Conservation (phyloP, 768 basidiomycete species). For the Postia placenta region DNA sequence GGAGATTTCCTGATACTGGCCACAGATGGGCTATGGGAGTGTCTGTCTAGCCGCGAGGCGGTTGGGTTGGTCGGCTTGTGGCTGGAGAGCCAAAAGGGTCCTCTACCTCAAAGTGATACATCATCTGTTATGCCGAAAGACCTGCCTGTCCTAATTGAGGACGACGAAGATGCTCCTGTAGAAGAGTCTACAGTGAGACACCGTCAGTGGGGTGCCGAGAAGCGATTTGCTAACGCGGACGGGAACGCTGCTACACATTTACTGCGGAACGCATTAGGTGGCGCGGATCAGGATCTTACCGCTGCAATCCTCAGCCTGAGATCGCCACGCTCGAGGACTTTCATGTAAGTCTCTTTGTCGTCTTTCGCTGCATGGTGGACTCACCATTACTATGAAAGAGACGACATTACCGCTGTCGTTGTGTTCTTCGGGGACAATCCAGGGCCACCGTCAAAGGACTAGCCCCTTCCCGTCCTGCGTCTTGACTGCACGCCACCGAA, state of each 20-base stretch:
- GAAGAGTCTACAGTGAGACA: constrained; percentile 31
- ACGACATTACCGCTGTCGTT: constrained; percentile 27
- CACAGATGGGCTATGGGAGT: constrained; percentile 48
- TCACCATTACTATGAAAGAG: constrained; percentile 15
- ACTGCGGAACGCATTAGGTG: constrained; percentile 48
- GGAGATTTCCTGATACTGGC: constrained; percentile 52
- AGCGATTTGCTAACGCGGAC: constrained; percentile 36
- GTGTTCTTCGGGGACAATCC: constrained; percentile 17
- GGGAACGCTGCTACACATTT: constrained; percentile 45
- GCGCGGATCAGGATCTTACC: constrained; percentile 38
- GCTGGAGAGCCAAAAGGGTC: constrained; percentile 23
- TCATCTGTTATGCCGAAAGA: constrained; percentile 9
- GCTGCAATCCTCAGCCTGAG: constrained; percentile 33
- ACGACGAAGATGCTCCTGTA: constrained; percentile 20
- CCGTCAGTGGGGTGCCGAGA: constrained; percentile 29
- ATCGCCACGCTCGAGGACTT: constrained; percentile 31
- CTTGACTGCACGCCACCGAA: too few species aligned
- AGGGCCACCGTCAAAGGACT: too few species aligned
- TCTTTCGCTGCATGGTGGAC: not conserved
- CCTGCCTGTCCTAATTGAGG: constrained; percentile 25
- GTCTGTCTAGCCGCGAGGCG: constrained; percentile 47
- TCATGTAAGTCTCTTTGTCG: constrained; percentile 27
- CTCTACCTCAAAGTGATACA: constrained; percentile 3
- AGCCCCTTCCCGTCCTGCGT: too few species aligned
- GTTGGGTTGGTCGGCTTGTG: constrained; percentile 48